Evolutionary conservation across 805 yeast species (phyloP), one percentile per base, ranked within the genome.

Genomic region (Yamadazyma sp.): DNA sequence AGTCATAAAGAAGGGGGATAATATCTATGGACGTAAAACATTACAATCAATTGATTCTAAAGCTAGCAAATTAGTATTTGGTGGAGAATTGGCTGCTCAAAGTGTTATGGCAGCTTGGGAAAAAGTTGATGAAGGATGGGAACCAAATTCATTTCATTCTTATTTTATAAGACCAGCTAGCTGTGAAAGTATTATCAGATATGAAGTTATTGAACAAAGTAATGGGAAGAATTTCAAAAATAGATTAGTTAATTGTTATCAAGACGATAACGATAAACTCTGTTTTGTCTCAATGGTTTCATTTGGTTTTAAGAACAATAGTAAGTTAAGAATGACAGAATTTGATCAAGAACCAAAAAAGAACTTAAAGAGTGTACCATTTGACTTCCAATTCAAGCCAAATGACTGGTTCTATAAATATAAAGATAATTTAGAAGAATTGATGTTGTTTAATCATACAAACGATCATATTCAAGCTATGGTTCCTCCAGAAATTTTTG

Each of bases 111-210:
- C 60, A 11, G 67, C 69, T 5, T 58, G 67, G 56, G 59, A 58
- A 37, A 49, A 58, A 11, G 54, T 51, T 3, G 48, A 42, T 24
- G 28, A 33, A 17, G 47, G 36, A 2, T 65, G 60, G 46, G 52
- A 55, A 5, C 71, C 71, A 1, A 66, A 65, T 38, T 66, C 70
- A 3, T 48, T 62, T 26, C 71, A 66, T 41, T 53, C 62, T 20
- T 62, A 62, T 37, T 65, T 66, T 36, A 56, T 64, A 20, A 62
- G 62, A 45, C 62, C 65, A 5, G 66, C 63, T 5, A 52, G 50
- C 27, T 58, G 52, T 31, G 42, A 47, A 11, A 31, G 38, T 4
- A 56, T 56, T 1, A 53, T 65, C 22, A 46, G 54, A 35, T 64
- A 58, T 50, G 55, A 54, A 29, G 60, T 65, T 9, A 55, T 54